phyloP scores from a whole-genome alignment of 2,329 filamentous ascomycete genomes.

The Monilinia fructigena region DNA sequence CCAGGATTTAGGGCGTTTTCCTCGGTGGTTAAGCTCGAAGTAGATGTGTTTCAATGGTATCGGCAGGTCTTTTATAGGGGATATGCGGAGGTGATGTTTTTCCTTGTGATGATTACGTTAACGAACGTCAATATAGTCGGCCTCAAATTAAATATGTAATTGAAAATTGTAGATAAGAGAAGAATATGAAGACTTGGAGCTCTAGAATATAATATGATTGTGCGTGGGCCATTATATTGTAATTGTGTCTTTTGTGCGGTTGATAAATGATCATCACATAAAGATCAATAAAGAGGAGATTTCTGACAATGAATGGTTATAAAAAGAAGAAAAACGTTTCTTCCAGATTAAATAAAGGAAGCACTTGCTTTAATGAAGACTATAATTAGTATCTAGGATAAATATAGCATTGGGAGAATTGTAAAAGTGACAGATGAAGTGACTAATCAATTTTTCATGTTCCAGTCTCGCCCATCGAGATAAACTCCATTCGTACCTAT shows the following conservation, averaged over 20 bases:
- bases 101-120: too few relatives aligned
- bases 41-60: not conserved
- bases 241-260: not conserved
- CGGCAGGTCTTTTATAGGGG: not conserved
- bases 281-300: not conserved
- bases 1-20: not conserved
- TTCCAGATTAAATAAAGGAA: not conserved
- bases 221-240: not conserved
- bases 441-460: not conserved
- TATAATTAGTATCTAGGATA: not conserved
- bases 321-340: not conserved
- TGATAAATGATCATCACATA: not conserved
- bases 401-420: not conserved
- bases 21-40: not conserved
- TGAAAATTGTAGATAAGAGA: not conserved
- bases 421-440: not conserved
- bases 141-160: not conserved
- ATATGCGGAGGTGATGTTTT: not conserved
- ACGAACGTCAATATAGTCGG: too few relatives aligned
- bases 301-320: not conserved
- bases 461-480: not conserved
- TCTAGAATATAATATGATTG: not conserved
- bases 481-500: not conserved
- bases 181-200: not conserved
- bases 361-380: conserved; percentile 7